A percentile compares a stretch with the other conserved stretches of the same genome.
Conservation (phyloP, 192 early-diverging fungal genomes). For the Kickxella alabastrina region DNA sequence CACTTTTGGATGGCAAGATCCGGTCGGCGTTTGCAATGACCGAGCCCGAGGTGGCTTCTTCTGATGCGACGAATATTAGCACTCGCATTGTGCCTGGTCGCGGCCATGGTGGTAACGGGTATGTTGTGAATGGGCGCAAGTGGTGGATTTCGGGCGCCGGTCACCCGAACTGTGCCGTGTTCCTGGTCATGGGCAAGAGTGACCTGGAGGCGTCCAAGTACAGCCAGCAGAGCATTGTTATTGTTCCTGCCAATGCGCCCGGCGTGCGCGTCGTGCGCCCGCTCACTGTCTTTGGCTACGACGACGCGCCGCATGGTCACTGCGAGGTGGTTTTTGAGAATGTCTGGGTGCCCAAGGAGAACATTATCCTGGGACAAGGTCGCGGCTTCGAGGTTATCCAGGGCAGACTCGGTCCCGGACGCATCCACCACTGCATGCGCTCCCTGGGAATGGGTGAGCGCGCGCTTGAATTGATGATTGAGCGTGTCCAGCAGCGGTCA, state of each 20-base stretch:
- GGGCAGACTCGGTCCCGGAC: conserved; percentile 88
- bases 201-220: conserved; percentile 60
- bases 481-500: conserved; percentile 74
- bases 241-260: conserved; percentile 79
- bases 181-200: conserved; percentile 87
- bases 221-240: conserved; percentile 83
- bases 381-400: conserved; percentile 98
- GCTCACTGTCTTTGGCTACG: conserved; percentile 87
- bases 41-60: conserved; percentile 90
- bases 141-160: conserved; percentile 99
- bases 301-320: conserved; percentile 97
- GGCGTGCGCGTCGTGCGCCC: conserved; percentile 83
- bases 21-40: conserved; percentile 99
- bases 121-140: conserved; percentile 79
- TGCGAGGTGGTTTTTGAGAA: conserved; percentile 89
- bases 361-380: conserved; percentile 93
- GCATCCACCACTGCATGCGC: conserved; percentile 99
- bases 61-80: conserved; percentile 97
- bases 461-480: conserved; percentile 80
- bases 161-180: conserved; percentile 90
- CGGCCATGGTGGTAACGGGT: conserved; percentile 58
- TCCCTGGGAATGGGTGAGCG: conserved; percentile 91
- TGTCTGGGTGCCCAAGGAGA: conserved; percentile 79
- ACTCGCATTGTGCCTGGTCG: conserved; percentile 69
- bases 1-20: conserved; percentile 86